These are phyloP conservation scores for Phialophora verrucosa DNA, from an alignment of 2,329 filamentous ascomycete species.

Conservation along the genomic window DNA sequence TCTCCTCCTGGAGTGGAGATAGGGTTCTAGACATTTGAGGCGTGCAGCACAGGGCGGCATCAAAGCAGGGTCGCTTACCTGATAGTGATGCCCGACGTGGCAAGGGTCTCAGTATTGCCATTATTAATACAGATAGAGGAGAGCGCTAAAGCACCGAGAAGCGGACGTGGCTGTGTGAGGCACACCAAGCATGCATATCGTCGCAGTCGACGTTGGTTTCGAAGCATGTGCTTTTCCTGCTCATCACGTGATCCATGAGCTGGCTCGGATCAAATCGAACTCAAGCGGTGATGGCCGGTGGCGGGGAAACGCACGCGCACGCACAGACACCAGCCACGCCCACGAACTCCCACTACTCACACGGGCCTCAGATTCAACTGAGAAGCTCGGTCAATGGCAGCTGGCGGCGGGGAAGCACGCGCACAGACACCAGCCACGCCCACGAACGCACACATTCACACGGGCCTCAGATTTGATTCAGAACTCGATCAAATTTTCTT, in stretches of 20 bases:
- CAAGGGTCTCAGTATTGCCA: constrained; percentile 11
- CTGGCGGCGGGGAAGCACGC: too few species aligned
- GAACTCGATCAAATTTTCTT: background rate
- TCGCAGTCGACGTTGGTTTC: background rate
- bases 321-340: too few species aligned
- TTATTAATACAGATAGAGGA: constrained; percentile 20
- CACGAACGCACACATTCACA: too few species aligned
- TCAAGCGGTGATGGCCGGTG: background rate
- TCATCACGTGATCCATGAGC: background rate
- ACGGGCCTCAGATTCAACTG: background rate
- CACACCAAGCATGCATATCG: background rate
- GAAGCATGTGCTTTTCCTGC: constrained; percentile 18
- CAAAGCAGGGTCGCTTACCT: constrained; percentile 12
- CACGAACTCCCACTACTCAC: too few species aligned
- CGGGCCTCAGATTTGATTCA: too few species aligned
- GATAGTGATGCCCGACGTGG: constrained; percentile 13
- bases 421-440: too few species aligned
- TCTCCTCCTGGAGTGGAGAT: constrained; percentile 3
- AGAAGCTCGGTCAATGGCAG: background rate
- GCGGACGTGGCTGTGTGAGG: constrained; percentile 4
- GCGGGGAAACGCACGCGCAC: constrained; percentile 3
- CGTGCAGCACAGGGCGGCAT: constrained; percentile 5
- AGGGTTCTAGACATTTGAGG: constrained; percentile 12
- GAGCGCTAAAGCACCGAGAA: background rate
- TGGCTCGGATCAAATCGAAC: background rate